Percentiles rank a stretch among this genome's conserved stretches.
Conservation (phyloP, 225 moss, liverwort and hornwort genomes). For the Climacium dendroides region DNA sequence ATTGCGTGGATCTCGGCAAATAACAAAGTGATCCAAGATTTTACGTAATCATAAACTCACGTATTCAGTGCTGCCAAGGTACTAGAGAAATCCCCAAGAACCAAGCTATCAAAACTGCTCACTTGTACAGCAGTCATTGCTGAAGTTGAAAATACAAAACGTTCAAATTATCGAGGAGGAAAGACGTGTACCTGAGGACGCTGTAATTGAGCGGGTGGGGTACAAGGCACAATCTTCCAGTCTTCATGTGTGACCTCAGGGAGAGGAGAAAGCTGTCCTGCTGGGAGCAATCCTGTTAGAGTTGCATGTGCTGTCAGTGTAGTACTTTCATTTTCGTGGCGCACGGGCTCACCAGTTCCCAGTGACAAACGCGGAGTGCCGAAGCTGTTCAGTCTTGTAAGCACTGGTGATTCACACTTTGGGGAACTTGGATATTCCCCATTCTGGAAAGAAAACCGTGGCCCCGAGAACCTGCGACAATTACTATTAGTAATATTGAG, state of each 20-base stretch:
- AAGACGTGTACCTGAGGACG: not conserved
- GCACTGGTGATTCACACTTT: constrained; percentile 10
- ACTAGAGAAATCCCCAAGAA: not conserved
- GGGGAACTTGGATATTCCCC: constrained; percentile 24
- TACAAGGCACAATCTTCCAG: constrained; percentile 13
- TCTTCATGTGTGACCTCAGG: constrained; percentile 4
- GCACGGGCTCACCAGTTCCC: not conserved
- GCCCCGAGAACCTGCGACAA: constrained; percentile 29
- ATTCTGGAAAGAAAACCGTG: constrained; percentile 48
- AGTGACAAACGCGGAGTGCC: constrained; percentile 8
- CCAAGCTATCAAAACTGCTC: no score
- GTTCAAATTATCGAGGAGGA: not conserved
- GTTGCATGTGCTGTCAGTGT: not conserved
- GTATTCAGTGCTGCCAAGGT: not conserved
- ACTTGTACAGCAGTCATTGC: no score
- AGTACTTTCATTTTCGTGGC: not conserved
- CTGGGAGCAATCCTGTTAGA: not conserved
- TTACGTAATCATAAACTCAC: not conserved
- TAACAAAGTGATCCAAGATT: not conserved
- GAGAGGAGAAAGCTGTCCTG: not conserved
- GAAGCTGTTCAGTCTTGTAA: constrained; percentile 15
- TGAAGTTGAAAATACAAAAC: not conserved
- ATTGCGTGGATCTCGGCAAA: no score
- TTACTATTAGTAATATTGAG: not conserved
- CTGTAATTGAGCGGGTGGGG: not conserved